These are phyloP conservation scores for Rhytidhysteron rufulum DNA, from an alignment of 2,329 filamentous ascomycete genomes.

Conservation along the genomic window DNA sequence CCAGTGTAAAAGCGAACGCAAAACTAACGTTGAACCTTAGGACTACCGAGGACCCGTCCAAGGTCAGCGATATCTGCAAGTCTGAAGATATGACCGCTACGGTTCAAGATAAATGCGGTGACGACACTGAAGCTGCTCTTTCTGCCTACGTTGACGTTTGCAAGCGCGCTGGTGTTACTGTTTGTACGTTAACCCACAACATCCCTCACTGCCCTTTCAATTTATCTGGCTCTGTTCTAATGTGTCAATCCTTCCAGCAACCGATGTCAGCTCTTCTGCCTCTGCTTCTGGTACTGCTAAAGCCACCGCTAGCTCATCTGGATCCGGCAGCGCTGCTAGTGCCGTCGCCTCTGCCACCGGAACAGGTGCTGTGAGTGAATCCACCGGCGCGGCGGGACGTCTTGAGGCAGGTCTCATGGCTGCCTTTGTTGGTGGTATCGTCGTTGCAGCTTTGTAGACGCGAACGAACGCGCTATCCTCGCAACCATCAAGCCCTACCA, in stretches of 20 bases:
- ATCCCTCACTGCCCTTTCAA: not conserved
- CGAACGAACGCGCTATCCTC: too few species aligned
- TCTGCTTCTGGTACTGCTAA: not conserved
- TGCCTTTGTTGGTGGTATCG: not conserved
- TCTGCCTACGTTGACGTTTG: constrained; percentile 7
- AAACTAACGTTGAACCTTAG: not conserved
- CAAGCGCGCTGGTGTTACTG: constrained; percentile 4
- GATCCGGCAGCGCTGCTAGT: not conserved
- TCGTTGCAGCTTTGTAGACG: constrained; percentile 3
- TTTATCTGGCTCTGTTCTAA: too few species aligned
- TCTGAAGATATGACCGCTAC: constrained; percentile 1
- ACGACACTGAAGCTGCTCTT: constrained; percentile 4
- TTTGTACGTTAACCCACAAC: constrained; percentile 1
- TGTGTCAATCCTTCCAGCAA: too few species aligned
- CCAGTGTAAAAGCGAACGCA: not conserved
- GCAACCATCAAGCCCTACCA: too few species aligned
- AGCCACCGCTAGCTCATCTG: not conserved
- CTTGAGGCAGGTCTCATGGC: not conserved
- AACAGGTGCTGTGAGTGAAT: not conserved
- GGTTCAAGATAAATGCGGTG: constrained; percentile 5
- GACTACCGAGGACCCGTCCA: constrained; percentile 4
- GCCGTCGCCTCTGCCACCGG: not conserved
- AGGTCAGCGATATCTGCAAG: constrained; percentile 10
- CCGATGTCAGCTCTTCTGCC: not conserved
- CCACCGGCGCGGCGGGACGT: not conserved